These are phyloP conservation scores for Morella rubra DNA, from an alignment of 306 rosid species.

Conservation along the genomic window DNA sequence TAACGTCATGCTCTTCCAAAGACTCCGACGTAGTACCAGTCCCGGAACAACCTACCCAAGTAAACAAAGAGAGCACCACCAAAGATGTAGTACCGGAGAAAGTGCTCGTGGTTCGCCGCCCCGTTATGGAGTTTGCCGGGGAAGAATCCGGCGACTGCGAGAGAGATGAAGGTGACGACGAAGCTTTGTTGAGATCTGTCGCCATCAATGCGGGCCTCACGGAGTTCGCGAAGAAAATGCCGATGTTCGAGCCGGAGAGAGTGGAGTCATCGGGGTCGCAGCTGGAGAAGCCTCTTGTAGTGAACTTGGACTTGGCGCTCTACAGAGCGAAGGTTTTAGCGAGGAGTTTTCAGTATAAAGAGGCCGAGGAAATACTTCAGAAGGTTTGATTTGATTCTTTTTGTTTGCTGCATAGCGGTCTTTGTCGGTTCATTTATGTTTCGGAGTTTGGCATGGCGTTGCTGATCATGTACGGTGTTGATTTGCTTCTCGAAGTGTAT, in stretches of 20 bases:
- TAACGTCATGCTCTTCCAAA: constrained; percentile 47
- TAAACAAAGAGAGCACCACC: constrained; percentile 1
- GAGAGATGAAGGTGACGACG: constrained; percentile 20
- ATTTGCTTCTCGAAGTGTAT: constrained; percentile 51
- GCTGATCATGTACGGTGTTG: constrained; percentile 15
- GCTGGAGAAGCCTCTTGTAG: constrained; percentile 53
- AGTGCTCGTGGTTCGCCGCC: constrained; percentile 69
- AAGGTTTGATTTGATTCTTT: constrained; percentile 42
- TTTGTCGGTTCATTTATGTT: not conserved
- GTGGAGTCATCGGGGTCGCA: constrained; percentile 32
- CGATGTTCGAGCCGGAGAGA: constrained; percentile 73
- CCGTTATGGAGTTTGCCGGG: constrained; percentile 48
- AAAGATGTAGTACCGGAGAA: constrained; percentile 17
- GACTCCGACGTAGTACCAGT: constrained; percentile 48
- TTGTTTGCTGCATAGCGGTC: not conserved
- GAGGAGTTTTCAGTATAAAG: constrained; percentile 50
- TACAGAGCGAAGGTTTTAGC: constrained; percentile 68
- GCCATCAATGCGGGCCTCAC: constrained; percentile 52
- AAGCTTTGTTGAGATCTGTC: constrained; percentile 9
- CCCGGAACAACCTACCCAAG: constrained; percentile 18
- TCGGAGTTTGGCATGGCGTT: constrained; percentile 13
- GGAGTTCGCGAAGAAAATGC: constrained; percentile 74
- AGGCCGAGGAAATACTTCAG: constrained; percentile 61
- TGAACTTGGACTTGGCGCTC: constrained; percentile 87
- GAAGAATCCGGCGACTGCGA: constrained; percentile 27